Evolutionary conservation across 805 yeast species (phyloP), one percentile per base, ranked within the genome.

Genomic region (Yamadazyma olivae): DNA sequence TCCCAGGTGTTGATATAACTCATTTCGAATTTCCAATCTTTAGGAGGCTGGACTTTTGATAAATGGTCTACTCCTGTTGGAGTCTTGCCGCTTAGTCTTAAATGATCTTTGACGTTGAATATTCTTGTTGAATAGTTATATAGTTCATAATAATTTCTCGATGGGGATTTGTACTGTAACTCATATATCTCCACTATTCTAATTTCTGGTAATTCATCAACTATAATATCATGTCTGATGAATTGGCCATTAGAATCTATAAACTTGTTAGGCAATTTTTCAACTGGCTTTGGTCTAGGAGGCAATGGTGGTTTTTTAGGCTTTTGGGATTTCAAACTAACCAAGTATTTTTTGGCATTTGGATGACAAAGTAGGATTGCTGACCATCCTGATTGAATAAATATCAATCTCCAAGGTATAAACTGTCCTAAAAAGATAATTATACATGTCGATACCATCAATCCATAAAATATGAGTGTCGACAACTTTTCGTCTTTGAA

Each of bases 161-260:
- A 71, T 17, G 77, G 57, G 25, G 83, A 83, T 46, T 73, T 82
- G 29, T 72, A 68, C 53, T 84, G 84, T 17, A 89, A 68, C 56
- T 89, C 95, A 54, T 71, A 90, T 1, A 90, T 66, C 51, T 89
- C 95, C 6, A 86, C 89, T n/a, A 62, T 55, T 29, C 77, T 64
- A 0, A 62, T 55, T 32, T 79, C 80, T 0, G 88, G 82, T 0
- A 73, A 61, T 39, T 81, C 88, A 51, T 86, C 95, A 17, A 81
- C 71, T n/a, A 85, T 64, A 6, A 89, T 75, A 42, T 77, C 77
- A 16, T 61, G 54, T 35, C n/a, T n/a, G n/a, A n/a, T n/a, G n/a
- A n/a, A n/a, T n/a, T n/a, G n/a, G n/a, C n/a, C n/a, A n/a, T n/a
- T n/a, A 71, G 53, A 34, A 70, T 71, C 25, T 61, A 56, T 26